Evolutionary conservation across 768 basidiomycete genomes (phyloP), one percentile per base, ranked within the genome.

Genomic region (Auriculariales sp.): DNA sequence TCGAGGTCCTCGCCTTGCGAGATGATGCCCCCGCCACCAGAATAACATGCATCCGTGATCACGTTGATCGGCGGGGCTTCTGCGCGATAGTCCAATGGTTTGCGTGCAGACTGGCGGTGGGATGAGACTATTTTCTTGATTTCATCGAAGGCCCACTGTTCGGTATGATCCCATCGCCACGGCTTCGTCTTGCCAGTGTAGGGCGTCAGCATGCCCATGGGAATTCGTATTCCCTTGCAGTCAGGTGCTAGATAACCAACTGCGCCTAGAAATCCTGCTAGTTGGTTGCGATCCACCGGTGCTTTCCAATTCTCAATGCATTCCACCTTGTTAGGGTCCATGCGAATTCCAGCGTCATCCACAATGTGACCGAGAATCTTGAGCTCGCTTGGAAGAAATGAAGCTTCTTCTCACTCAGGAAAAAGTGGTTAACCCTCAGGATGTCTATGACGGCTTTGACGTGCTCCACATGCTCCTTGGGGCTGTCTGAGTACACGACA

Each of bases 201-300:
- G 17, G 54, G 49, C 0, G 53, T 51, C 1, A 72, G 54, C 0
- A 66, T 48, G 2, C 60, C 65, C 64, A 72, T 69, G 3, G 69
- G 69, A 1, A 71, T 65, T 0, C 64, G 55, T 2, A 73, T 53
- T 0, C 53, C 53, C 0, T 55, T 51, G 2, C 64, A 55, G 28
- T 69, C 66, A 44, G 62, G 60, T 0, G 69, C 64, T 0, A 67
- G 54, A 49, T 61, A 71, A 1, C 66, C 64, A 0, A 67, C 69
- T 1, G 64, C 54, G 1, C 69, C 68, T 0, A 68, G 46, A 52
- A 71, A 69, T 2, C 62, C 59, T 1, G 42, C 48, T n/a, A 68
- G 42, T 4, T 65, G 49, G 61, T 65, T 25, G 61, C 54, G 50
- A 32, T 46, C 57, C 1, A 57, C 59, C 3, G 63, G 62, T 5